Evolutionary conservation across 2,329 filamentous ascomycete species (phyloP).

Genomic region (Elsinoe arachidis): DNA sequence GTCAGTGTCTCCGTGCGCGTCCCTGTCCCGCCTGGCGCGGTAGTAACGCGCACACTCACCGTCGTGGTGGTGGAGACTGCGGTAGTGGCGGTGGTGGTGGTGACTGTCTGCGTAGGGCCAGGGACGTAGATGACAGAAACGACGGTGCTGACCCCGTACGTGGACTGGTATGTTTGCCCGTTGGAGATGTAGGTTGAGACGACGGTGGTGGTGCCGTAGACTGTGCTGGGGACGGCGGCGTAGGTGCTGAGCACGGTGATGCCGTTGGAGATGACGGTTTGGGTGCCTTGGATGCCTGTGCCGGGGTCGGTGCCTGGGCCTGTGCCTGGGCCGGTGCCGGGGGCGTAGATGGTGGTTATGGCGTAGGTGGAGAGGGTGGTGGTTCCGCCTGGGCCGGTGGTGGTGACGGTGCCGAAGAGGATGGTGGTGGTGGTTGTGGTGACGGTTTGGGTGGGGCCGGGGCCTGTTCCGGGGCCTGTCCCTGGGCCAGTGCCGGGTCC

Average conservation of each 20-base stretch:
- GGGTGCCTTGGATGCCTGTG: slow-evolving; percentile 14
- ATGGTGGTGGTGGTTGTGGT: slow-evolving; percentile 18
- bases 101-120: slow-evolving; percentile 20
- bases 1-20: slow-evolving; percentile 14
- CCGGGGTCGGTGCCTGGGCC: slow-evolving; percentile 17
- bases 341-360: slow-evolving; percentile 20
- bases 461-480: slow-evolving; percentile 13
- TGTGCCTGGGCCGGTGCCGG: slow-evolving; percentile 16
- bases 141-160: slow-evolving; percentile 23
- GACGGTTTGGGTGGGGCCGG: slow-evolving; percentile 13
- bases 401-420: slow-evolving; percentile 18
- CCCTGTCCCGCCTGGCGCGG: slow-evolving; percentile 13
- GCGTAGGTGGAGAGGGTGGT: slow-evolving; percentile 21
- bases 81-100: slow-evolving; percentile 20
- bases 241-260: slow-evolving; percentile 20
- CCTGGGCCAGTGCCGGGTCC: slow-evolving; percentile 15
- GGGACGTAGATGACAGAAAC: slow-evolving; percentile 20
- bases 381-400: slow-evolving; percentile 10
- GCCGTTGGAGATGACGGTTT: slow-evolving; percentile 22
- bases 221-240: slow-evolving; percentile 18
- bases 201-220: slow-evolving; percentile 21
- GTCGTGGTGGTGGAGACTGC: slow-evolving; percentile 18
- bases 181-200: slow-evolving; percentile 22
- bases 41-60: slow-evolving; percentile 13
- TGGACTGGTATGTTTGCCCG: slow-evolving; percentile 20